Conservation (phyloP, 1,284 basidiomycete species). For the Hemileia vastatrix region DNA sequence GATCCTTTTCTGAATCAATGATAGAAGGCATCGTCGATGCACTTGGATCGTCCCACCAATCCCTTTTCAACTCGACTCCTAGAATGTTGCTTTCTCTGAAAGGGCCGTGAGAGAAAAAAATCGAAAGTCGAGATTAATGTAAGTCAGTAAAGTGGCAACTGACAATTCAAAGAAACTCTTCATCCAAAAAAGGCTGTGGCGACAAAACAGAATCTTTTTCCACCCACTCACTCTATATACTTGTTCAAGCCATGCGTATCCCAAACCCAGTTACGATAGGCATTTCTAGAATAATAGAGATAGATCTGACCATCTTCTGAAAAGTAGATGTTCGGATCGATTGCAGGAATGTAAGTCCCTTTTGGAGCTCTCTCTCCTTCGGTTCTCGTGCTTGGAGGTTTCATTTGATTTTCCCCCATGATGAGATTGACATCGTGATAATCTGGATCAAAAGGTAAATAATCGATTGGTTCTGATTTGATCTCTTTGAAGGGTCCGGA, state of each 20-base stretch:
- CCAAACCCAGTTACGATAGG: constrained; percentile 19
- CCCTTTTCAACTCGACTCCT: too few species aligned
- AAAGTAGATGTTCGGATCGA: constrained; percentile 18
- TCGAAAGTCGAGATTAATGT: too few species aligned
- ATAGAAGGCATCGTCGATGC: too few species aligned
- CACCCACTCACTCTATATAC: constrained; percentile 1
- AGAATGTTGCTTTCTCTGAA: too few species aligned
- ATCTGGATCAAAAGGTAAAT: constrained; percentile 1
- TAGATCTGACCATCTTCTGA: constrained; percentile 13
- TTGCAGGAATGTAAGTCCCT: constrained; percentile 12
- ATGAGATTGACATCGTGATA: constrained; percentile 18
- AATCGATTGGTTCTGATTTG: constrained; percentile 4
- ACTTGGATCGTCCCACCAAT: too few species aligned
- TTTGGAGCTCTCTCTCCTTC: constrained; percentile 11
- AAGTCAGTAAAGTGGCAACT: too few species aligned
- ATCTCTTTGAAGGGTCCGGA: constrained; percentile 11
- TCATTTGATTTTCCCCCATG: constrained; percentile 4
- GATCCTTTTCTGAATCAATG: too few species aligned
- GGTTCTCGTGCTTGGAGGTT: background rate
- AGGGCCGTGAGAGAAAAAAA: too few species aligned
- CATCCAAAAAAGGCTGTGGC: too few species aligned
- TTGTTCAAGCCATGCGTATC: constrained; percentile 9
- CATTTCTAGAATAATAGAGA: constrained; percentile 14
- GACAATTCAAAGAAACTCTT: too few species aligned
- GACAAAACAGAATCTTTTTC: too few species aligned